phyloP scores from a whole-genome alignment of 805 yeast species.

The Huiozyma naganishii region DNA sequence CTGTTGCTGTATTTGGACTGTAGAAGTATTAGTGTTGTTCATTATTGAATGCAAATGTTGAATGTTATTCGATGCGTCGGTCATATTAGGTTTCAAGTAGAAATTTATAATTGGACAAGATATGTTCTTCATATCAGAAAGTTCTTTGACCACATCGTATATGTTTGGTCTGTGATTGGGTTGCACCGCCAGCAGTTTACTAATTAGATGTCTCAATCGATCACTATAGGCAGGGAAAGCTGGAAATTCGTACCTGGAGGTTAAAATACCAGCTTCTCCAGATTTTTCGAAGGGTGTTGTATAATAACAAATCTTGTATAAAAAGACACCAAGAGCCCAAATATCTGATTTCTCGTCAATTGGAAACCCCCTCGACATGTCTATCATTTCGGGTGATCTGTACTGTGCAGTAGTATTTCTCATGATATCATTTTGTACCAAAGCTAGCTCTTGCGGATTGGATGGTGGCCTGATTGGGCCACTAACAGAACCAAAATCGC shows the following conservation, averaged over 20 bases:
- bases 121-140: conserved; percentile 47
- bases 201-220: conserved; percentile 52
- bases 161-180: conserved; percentile 68
- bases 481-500: conserved; percentile 78
- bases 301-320: conserved; percentile 69
- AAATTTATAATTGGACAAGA: conserved; percentile 34
- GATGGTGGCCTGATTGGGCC: conserved; percentile 53
- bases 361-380: conserved; percentile 53
- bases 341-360: conserved; percentile 76
- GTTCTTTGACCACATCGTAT: conserved; percentile 58
- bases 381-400: conserved; percentile 78
- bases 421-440: conserved; percentile 56
- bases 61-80: not conserved
- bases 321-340: conserved; percentile 75
- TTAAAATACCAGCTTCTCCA: conserved; percentile 53
- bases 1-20: too few relatives aligned
- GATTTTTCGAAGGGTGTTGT: conserved; percentile 71
- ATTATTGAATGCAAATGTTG: not conserved
- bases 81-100: conserved; percentile 10
- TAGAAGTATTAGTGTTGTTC: not conserved
- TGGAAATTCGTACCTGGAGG: conserved; percentile 44
- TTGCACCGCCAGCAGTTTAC: conserved; percentile 49
- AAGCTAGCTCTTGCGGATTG: conserved; percentile 46
- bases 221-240: conserved; percentile 48
- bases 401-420: conserved; percentile 80